Percentiles rank a stretch among this genome's conserved stretches.
phyloP scores from a whole-genome alignment of 768 basidiomycete species.

The Cystobasidium tubakii region DNA sequence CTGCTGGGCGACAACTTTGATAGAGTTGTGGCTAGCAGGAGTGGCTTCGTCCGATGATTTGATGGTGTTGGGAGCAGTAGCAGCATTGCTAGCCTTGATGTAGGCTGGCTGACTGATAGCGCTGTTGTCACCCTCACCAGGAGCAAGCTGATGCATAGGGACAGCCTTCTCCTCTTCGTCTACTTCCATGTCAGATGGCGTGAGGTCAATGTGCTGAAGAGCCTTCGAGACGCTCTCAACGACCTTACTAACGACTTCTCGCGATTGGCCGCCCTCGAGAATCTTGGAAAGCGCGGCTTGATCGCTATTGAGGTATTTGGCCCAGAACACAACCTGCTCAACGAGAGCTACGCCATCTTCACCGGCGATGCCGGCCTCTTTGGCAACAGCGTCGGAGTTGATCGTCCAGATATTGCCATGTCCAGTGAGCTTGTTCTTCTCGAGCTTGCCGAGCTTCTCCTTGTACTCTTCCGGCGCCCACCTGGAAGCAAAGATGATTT shows the following conservation, averaged over 20 bases:
- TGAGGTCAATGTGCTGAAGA: conserved; percentile 61
- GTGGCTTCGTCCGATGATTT: conserved; percentile 60
- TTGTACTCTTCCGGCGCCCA: conserved; percentile 72
- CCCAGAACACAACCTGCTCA: conserved; percentile 72
- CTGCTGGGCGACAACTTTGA: conserved; percentile 83
- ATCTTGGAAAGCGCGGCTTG: conserved; percentile 36
- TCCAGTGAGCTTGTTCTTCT: conserved; percentile 51
- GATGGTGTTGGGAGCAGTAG: conserved; percentile 49
- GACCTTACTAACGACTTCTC: conserved; percentile 41
- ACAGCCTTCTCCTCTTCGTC: conserved; percentile 46
- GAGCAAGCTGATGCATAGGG: conserved; percentile 48
- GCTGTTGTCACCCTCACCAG: conserved; percentile 46
- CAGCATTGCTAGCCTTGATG: conserved; percentile 57
- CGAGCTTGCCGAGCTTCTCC: conserved; percentile 60
- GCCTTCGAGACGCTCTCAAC: conserved; percentile 47
- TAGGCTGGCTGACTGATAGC: conserved; percentile 59
- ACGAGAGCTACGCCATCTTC: conserved; percentile 51
- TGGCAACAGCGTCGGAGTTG: conserved; percentile 50
- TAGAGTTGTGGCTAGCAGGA: conserved; percentile 55
- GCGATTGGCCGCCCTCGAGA: conserved; percentile 39
- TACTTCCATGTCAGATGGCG: conserved; percentile 47
- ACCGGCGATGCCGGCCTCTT: conserved; percentile 51
- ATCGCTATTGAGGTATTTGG: conserved; percentile 56
- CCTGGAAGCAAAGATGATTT: conserved; percentile 64
- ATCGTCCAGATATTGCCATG: conserved; percentile 58